Base-by-base conservation (phyloP, 805 yeast genomes). In the Ogataea naganishii region DNA sequence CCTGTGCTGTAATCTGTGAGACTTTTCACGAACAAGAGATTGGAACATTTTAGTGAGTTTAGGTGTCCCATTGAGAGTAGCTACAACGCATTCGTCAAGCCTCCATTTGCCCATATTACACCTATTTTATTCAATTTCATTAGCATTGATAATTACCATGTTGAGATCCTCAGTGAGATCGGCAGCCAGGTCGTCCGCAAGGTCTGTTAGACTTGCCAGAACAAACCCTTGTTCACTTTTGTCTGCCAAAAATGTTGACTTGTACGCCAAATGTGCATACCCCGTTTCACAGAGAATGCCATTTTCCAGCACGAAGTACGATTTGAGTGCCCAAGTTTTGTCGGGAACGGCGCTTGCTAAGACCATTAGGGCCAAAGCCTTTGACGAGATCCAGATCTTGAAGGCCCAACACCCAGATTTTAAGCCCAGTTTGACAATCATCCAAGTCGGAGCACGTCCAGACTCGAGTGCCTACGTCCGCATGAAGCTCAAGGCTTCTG, bases 391-490 rank as follows among this genome's bases (percentile, higher is more conserved):
- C 44, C 18, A 35, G 11, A 46, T 48, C 31, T 40, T 67, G 33
- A 67, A 70, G 49, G 37, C 53, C 8, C 50, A 57, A 20, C 62
- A 69, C 40, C 67, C 76, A 11, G 62, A 60, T 27, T 80, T 81
- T 54, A 59, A 62, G 39, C 92, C 94, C 18, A 66, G 63, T 24
- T 61, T 82, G 47, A 63, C 75, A 37, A 81, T 82, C 40, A 63
- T 82, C 39, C 94, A 82, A 58, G 80, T 82, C 14, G 94, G 94
- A 33, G 60, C 62, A 16, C 66, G 89, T 53, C 80, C 79, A 14
- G 94, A 82, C 47, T 80, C 92, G 9, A 62, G 80, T n/a, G 79
- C 85, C 3, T 82, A 82, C 53, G 88, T 82, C 27, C 69, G 74
- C 40, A 80, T 80, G 85, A 82, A 82, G 54, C 57, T 78, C 36